phyloP scores from a whole-genome alignment of 768 basidiomycete genomes.

The Crucibulum laeve region DNA sequence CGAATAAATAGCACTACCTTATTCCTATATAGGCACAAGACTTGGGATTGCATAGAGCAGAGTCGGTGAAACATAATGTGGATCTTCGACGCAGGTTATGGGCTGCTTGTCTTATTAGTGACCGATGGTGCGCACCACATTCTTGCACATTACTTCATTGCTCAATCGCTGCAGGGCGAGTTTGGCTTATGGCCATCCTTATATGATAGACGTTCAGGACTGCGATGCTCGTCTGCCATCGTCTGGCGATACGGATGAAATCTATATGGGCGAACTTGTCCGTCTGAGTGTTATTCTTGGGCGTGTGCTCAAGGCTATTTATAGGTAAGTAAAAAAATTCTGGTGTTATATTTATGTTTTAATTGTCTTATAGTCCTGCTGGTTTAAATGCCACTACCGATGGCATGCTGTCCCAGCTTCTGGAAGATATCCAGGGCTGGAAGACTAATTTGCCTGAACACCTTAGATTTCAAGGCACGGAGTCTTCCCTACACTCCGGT shows the following conservation, averaged over 20 bases:
- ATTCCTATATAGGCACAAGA: conserved; percentile 76
- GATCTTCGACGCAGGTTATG: conserved; percentile 88
- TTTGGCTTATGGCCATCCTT: conserved; percentile 87
- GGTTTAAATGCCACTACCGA: conserved; percentile 85
- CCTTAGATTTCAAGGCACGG: conserved; percentile 71
- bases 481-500: conserved; percentile 67
- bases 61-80: conserved; percentile 77
- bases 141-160: neutral
- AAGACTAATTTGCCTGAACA: conserved; percentile 71
- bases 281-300: conserved; percentile 90
- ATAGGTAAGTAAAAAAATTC: conserved; percentile 56
- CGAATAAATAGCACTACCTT: conserved; percentile 5
- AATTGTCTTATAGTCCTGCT: conserved; percentile 54
- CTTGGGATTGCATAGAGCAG: conserved; percentile 90
- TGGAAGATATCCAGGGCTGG: conserved; percentile 74
- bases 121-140: conserved; percentile 68
- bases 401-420: conserved; percentile 61
- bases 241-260: conserved; percentile 71
- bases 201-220: conserved; percentile 95
- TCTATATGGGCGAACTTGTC: conserved; percentile 89
- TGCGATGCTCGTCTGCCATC: conserved; percentile 94
- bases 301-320: conserved; percentile 87
- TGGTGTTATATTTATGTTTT: conserved; percentile 3
- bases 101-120: conserved; percentile 92
- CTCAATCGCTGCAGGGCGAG: conserved; percentile 54